These are phyloP conservation scores for Ceratocystis papillata DNA, from an alignment of 2,329 filamentous ascomycete species.

Conservation along the genomic window DNA sequence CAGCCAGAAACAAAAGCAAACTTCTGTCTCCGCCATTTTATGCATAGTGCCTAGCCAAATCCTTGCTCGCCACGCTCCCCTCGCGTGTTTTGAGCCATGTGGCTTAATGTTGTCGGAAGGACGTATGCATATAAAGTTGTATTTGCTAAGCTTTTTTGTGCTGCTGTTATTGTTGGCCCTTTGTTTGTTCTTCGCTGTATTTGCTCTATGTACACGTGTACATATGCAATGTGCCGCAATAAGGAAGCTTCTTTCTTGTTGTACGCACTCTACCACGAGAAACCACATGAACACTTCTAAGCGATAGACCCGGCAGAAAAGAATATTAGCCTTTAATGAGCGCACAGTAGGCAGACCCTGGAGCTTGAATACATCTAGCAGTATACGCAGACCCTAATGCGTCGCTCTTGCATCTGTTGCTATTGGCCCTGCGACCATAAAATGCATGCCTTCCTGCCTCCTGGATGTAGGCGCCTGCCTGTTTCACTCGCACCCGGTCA, in stretches of 20 bases:
- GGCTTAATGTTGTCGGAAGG: constrained; percentile 9
- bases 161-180: neutral
- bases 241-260: neutral
- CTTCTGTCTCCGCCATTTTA: neutral
- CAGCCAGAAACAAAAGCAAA: neutral
- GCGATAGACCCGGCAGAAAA: neutral
- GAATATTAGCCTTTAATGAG: too few species aligned
- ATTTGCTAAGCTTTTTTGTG: constrained; percentile 6
- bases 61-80: constrained; percentile 7
- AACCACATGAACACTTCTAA: too few species aligned
- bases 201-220: constrained; percentile 9
- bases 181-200: neutral
- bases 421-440: too few species aligned
- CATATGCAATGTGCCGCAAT: constrained; percentile 1
- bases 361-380: too few species aligned
- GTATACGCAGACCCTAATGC: too few species aligned
- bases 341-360: too few species aligned
- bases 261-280: too few species aligned
- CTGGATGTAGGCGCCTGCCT: too few species aligned
- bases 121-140: constrained; percentile 14
- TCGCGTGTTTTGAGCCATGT: constrained; percentile 10
- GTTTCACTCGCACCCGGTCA: neutral
- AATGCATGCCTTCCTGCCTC: too few species aligned
- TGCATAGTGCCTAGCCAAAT: constrained; percentile 6
- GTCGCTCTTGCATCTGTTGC: too few species aligned